phyloP scores from a whole-genome alignment of 2,329 filamentous ascomycete species.

The Alternaria sp. region DNA sequence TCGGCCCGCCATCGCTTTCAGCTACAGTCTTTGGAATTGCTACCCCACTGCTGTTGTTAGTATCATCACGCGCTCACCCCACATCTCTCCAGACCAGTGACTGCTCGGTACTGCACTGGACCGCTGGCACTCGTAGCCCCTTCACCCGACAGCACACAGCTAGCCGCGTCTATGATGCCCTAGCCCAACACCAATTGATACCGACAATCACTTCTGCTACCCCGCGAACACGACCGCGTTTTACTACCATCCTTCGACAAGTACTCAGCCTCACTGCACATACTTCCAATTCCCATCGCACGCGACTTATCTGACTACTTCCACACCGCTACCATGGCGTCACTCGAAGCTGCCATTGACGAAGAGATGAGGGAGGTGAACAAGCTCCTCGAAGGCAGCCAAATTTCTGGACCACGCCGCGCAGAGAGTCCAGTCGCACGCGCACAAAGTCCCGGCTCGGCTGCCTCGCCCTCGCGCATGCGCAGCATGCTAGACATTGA shows the following conservation, averaged over 20 bases:
- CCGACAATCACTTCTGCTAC: slow-evolving; percentile 24
- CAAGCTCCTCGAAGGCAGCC: slow-evolving; percentile 68
- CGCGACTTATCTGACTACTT: slow-evolving; percentile 10
- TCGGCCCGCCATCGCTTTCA: slow-evolving; percentile 37
- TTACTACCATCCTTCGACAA: slow-evolving; percentile 5
- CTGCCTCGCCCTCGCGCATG: slow-evolving; percentile 71
- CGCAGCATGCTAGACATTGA: slow-evolving; percentile 52
- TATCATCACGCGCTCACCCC: slow-evolving; percentile 31
- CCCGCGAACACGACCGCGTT: slow-evolving; percentile 29
- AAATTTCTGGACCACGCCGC: slow-evolving; percentile 30
- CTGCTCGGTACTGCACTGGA: slow-evolving; percentile 14
- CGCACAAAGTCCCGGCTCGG: slow-evolving; percentile 62
- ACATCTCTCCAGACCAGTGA: slow-evolving; percentile 18
- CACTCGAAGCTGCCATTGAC: slow-evolving; percentile 77
- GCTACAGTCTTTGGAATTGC: slow-evolving; percentile 27
- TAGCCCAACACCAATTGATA: slow-evolving; percentile 26
- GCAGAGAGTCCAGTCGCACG: slow-evolving; percentile 52
- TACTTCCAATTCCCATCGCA: slow-evolving; percentile 3
- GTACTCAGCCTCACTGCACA: slow-evolving; percentile 3
- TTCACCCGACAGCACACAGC: slow-evolving; percentile 18
- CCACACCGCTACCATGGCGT: slow-evolving; percentile 61
- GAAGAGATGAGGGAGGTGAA: slow-evolving; percentile 79
- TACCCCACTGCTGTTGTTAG: slow-evolving; percentile 38
- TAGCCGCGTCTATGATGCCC: slow-evolving; percentile 26
- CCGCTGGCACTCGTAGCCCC: slow-evolving; percentile 16